Base-by-base conservation (phyloP, 2,329 filamentous ascomycete species). In the Hypoxylon sp. region DNA sequence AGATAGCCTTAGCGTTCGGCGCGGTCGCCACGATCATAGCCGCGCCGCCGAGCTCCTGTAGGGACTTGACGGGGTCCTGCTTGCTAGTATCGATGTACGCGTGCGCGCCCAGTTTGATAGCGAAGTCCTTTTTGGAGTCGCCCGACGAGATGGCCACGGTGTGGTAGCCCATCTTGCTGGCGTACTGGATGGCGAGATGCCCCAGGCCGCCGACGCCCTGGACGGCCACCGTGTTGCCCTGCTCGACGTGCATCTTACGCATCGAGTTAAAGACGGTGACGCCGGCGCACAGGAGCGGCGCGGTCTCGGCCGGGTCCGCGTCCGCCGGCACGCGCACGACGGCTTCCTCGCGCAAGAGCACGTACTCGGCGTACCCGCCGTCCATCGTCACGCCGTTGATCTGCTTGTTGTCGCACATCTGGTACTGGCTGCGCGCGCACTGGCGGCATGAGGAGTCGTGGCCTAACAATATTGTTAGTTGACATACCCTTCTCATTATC, bases 161-260 rank as follows among this genome's bases (percentile, higher is more conserved):
- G 60, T 86, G 84, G 76, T 90, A 93, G 4, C 91, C 91, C 90
- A 93, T 92, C 77, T 88, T 88, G 51, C 81, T 81, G 4, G 90
- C 90, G 74, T 89, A 94, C 74, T 93, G 91, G 28, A 94, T 87
- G 0, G 90, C 91, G 28, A 94, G 76, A 75, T 94, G 91, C 1
- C 91, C 91, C 0, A 94, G 82, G 1, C 91, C 92, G 52, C 93
- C 88, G 2, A 94, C 81, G 13, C 91, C 92, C 65, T 94, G 87
- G 20, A 88, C 73, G 20, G 85, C 86, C 0, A 88, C 82, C 0
- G 83, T 64, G n/a, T 77, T 79, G 8, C 85, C 85, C 58, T 83
- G 81, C 69, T 82, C 79, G 46, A 87, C 77, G 22, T 79, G 73
- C 66, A 84, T 79, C 74, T 85, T 85, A 65, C 85, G 82, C 53